Evolutionary conservation across 148 eudicot genomes (phyloP).

Genomic region (Cornus kousa): DNA sequence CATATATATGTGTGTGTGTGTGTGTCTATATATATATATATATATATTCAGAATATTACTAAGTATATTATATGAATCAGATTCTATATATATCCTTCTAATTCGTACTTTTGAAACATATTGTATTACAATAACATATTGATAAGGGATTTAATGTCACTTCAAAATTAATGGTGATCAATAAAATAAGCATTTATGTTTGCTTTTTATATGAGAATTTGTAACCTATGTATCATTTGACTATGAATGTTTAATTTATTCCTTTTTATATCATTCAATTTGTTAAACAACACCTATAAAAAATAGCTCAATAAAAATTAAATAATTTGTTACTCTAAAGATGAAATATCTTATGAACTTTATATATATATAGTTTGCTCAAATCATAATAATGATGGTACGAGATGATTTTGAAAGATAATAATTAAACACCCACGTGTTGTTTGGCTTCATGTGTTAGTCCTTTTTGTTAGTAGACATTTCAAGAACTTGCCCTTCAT

Average conservation of each 20-base stretch:
- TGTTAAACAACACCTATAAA: too few relatives aligned
- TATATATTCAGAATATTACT: not conserved
- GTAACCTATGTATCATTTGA: not conserved
- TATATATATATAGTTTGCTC: too few relatives aligned
- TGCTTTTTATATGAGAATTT: not conserved
- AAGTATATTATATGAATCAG: constrained; percentile 9
- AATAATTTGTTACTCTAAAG: too few relatives aligned
- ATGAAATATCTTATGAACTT: too few relatives aligned
- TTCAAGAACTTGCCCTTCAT: not conserved
- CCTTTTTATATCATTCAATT: too few relatives aligned
- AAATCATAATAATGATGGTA: too few relatives aligned
- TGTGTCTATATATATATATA: not conserved
- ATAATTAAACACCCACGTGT: not conserved
- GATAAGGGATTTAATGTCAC: not conserved
- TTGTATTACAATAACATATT: too few relatives aligned
- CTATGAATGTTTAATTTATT: too few relatives aligned
- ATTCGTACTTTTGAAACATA: too few relatives aligned
- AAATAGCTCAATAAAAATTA: too few relatives aligned
- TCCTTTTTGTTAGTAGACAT: not conserved
- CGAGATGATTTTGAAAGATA: not conserved
- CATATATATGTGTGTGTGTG: not conserved
- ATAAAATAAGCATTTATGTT: not conserved
- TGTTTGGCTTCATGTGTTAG: not conserved
- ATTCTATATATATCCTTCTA: constrained; percentile 9
- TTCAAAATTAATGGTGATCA: not conserved